phyloP scores from a whole-genome alignment of 441 rosid genomes.

The Adansonia gregorii region DNA sequence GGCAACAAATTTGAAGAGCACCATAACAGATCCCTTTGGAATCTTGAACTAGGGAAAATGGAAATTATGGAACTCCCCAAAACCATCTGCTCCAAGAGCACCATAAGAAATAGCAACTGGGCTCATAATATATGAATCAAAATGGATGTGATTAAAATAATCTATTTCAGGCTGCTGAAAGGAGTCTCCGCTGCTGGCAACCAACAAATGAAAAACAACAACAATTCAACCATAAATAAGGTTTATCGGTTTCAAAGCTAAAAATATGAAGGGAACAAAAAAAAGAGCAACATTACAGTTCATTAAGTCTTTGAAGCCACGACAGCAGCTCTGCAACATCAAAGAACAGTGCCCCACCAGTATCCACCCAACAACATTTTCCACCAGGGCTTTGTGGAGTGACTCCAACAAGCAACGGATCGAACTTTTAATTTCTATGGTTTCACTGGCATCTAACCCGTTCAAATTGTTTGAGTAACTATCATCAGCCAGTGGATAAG shows the following conservation, averaged over 20 bases:
- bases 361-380: conserved; percentile 97
- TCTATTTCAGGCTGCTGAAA: conserved; percentile 88
- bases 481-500: conserved; percentile 80
- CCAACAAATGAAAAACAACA: conserved; percentile 30
- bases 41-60: conserved; percentile 72
- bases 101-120: conserved; percentile 88
- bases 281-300: conserved; percentile 47
- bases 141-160: conserved; percentile 90
- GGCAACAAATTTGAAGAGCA: conserved; percentile 17
- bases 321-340: conserved; percentile 63
- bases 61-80: conserved; percentile 81
- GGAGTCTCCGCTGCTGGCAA: conserved; percentile 59
- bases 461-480: conserved; percentile 39
- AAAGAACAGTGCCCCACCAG: conserved; percentile 78
- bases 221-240: conserved; percentile 20
- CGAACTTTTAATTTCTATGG: conserved; percentile 38
- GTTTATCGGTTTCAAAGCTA: conserved; percentile 9
- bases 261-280: conserved; percentile 13
- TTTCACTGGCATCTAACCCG: conserved; percentile 38
- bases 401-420: conserved; percentile 58
- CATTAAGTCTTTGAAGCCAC: conserved; percentile 64
- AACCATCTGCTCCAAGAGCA: conserved; percentile 92
- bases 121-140: conserved; percentile 60
- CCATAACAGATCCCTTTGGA: conserved; percentile 63
- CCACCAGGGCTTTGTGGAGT: conserved; percentile 64